Evolutionary conservation across 2,329 filamentous ascomycete species (phyloP).

Genomic region (Colletotrichum eremochloae): DNA sequence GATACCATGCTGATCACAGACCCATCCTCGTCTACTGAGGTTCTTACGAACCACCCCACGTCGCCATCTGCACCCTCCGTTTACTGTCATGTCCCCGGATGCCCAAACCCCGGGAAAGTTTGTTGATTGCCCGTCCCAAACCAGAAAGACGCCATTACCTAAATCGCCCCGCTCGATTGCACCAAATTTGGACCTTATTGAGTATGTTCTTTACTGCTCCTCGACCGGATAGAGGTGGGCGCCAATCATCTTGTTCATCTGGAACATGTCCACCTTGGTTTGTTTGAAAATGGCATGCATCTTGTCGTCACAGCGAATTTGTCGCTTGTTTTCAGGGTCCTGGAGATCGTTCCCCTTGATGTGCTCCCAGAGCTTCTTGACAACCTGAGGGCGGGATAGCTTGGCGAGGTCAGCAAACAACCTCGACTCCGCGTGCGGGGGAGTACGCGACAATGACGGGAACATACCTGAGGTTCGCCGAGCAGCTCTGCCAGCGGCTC

Average conservation of each 20-base stretch:
- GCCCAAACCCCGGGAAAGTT: conserved; percentile 28
- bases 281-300: conserved; percentile 95
- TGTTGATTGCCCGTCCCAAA: conserved; percentile 32
- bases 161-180: conserved; percentile 8
- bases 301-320: conserved; percentile 91
- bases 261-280: conserved; percentile 96
- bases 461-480: conserved; percentile 73
- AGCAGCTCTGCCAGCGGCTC: conserved; percentile 76
- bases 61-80: conserved; percentile 18
- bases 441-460: background rate
- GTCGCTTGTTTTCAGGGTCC: conserved; percentile 90
- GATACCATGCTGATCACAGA: conserved; percentile 16
- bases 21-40: conserved; percentile 7
- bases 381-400: conserved; percentile 93
- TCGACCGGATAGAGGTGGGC: conserved; percentile 90
- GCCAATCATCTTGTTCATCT: conserved; percentile 97
- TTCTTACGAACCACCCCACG: background rate
- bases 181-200: background rate
- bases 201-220: conserved; percentile 49
- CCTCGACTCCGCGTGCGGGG: background rate
- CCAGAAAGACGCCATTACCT: conserved; percentile 34
- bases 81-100: conserved; percentile 25
- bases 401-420: conserved; percentile 55
- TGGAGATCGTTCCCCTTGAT: conserved; percentile 91
- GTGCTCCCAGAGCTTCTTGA: conserved; percentile 96